Conservation (phyloP, 257 asterid genomes). For the Forsythia viridissima region DNA sequence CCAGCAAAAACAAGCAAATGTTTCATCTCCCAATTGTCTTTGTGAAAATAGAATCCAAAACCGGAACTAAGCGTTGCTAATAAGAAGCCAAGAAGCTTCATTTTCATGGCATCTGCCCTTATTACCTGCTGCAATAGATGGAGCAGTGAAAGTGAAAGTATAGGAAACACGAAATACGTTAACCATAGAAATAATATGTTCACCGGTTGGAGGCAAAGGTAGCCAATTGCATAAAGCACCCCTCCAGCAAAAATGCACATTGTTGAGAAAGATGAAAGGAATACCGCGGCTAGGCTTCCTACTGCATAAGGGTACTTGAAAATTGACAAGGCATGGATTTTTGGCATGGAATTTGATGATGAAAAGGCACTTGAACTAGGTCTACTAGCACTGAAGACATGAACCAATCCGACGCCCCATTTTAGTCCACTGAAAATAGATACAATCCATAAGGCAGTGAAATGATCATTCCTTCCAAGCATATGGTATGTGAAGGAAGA, state of each 20-base stretch:
- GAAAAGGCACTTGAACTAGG: constrained; percentile 27
- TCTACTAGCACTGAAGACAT: constrained; percentile 51
- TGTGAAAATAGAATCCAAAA: constrained; percentile 66
- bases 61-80: constrained; percentile 67
- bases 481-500: constrained; percentile 70
- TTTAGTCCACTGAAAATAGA: constrained; percentile 81
- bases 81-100: constrained; percentile 83
- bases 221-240: constrained; percentile 62
- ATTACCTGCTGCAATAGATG: constrained; percentile 69
- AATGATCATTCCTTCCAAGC: constrained; percentile 61
- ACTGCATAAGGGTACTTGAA: constrained; percentile 75
- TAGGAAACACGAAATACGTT: constrained; percentile 67
- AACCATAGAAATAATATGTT: constrained; percentile 57
- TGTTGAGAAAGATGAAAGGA: constrained; percentile 68
- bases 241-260: constrained; percentile 79
- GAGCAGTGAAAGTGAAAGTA: constrained; percentile 61
- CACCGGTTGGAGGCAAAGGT: constrained; percentile 46
- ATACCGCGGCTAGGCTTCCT: constrained; percentile 73
- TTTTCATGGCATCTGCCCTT: constrained; percentile 75
- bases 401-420: constrained; percentile 77
- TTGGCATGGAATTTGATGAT: constrained; percentile 24
- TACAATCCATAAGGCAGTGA: constrained; percentile 81
- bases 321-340: constrained; percentile 53
- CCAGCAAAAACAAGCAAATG: constrained; percentile 63
- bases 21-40: constrained; percentile 42